phyloP scores from a whole-genome alignment of 371 early-diverging fungal species.

The Lichtheimia ornata region DNA sequence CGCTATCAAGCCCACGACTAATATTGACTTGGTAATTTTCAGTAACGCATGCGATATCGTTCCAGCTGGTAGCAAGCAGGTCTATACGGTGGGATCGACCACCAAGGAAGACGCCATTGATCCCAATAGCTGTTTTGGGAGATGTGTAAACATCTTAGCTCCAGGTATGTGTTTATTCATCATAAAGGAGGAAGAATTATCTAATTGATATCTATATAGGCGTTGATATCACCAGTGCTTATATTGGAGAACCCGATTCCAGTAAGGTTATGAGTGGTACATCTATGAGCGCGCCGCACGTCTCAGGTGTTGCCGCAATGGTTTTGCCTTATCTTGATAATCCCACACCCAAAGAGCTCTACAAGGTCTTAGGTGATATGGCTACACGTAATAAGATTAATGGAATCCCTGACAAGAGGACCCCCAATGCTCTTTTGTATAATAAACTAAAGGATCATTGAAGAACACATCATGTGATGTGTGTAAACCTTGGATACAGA shows the following conservation, averaged over 20 bases:
- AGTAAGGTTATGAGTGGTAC: slow-evolving; percentile 77
- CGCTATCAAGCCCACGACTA: background rate
- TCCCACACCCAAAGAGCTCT: slow-evolving; percentile 30
- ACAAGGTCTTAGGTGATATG: slow-evolving; percentile 14
- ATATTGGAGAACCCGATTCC: slow-evolving; percentile 29
- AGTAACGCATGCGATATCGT: slow-evolving; percentile 67
- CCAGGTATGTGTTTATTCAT: slow-evolving; percentile 46
- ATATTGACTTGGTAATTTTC: background rate
- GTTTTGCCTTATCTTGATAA: slow-evolving; percentile 22
- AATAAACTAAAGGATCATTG: background rate
- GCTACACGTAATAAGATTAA: slow-evolving; percentile 18
- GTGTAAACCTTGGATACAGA: too few species aligned
- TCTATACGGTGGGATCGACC: slow-evolving; percentile 70
- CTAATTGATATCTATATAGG: slow-evolving; percentile 7
- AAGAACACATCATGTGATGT: too few species aligned
- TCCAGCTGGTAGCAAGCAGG: slow-evolving; percentile 65
- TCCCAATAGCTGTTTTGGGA: slow-evolving; percentile 54
- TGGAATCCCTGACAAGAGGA: slow-evolving; percentile 1
- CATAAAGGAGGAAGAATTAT: background rate
- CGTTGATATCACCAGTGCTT: slow-evolving; percentile 39
- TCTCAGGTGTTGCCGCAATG: slow-evolving; percentile 73
- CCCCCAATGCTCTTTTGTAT: slow-evolving; percentile 17
- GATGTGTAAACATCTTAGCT: slow-evolving; percentile 63
- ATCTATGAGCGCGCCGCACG: slow-evolving; percentile 81
- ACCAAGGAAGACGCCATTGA: slow-evolving; percentile 52